Base-by-base conservation (phyloP, 2,329 filamentous ascomycete genomes). In the Ophiognomonia clavigignenti-juglandacearum region DNA sequence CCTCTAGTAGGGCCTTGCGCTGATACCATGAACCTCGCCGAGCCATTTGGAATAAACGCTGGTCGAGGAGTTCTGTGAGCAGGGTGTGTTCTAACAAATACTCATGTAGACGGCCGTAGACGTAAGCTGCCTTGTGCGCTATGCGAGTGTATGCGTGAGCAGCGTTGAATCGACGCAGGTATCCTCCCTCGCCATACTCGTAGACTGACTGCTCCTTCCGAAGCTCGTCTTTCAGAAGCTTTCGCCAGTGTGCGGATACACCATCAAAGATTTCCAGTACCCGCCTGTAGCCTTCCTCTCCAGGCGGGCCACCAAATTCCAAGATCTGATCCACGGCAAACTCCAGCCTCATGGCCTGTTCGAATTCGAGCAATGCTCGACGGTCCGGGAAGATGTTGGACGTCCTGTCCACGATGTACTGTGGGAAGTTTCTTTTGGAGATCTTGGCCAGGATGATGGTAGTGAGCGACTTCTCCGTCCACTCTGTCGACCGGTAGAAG, bases 391-490 rank as follows among this genome's bases (percentile, higher is more conserved):
- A 98, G 3, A 98, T 95, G 48, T 89, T 95, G 22, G 85, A 80
- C 0, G 90, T 95, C 27, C 93, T 82, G 50, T 86, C 95, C 5
- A 97, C 91, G 19, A 97, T 79, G 59, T 96, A 98, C 3, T 85
- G 74, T 0, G 92, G 91, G 54, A 96, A 98, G 61, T 91, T 93
- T 29, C 88, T 78, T 36, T 83, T 79, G 2, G 91, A 88, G 48
- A 95, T 95, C 54, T 92, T 91, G 7, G 93, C 88, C 5, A 98
- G 75, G 37, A 98, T 96, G 45, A 97, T 92, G 0, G 91, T 92
- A 2, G 89, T 97, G 13, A 98, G 71, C 1, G 92, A 96, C 64
- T 96, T 97, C 58, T 97, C 92, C 0, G 91, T 95, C 93, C 93
- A 98, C 62, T 96, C 88, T 0, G 89, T 95, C 9, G 91, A 96